Base-by-base conservation (phyloP, 306 rosid species). In the Cicer pinnatifidum region DNA sequence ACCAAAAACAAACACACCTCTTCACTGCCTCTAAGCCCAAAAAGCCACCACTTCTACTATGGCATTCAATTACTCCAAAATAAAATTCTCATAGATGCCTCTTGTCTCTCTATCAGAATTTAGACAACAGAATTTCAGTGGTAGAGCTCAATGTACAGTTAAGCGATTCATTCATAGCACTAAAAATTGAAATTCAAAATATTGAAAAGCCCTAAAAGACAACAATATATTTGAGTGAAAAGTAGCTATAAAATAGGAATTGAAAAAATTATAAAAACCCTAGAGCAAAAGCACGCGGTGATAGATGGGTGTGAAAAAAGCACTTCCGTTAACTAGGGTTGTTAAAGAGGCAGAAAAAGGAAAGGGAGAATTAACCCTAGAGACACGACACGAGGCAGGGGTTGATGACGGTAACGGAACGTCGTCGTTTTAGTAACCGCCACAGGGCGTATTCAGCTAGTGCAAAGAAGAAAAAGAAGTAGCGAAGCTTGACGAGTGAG, bases 351-450 rank as follows among this genome's bases (percentile, higher is more conserved):
- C 10, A 20, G 23, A 23, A 11, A 51, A 56, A 48, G 10, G 28
- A 44, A 16, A 1, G 8, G 38, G 33, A 19, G 63, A 3, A 20
- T 51, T 33, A 89, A 87, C 97, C 93, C 91, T 85, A 93, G 78
- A 77, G 69, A 57, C n/a, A 64, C 39, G 40, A 57, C 9, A 62
- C 39, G 40, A 78, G 75, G 85, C 75, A 71, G 81, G 65, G 85
- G 81, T 81, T 82, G 87, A 67, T 62, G 67, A 79, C 66, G 81
- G 50, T 12, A 52, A 71, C 50, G 52, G 79, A 88, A 78, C 93
- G 88, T 37, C 79, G 85, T 82, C 90, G 93, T 67, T 76, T 80
- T 62, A 44, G 79, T 61, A 82, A 89, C 86, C 80, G 86, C 81
- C 86, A 66, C 61, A 50, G 38, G 20, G 57, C 60, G 41, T 82